Conservation (phyloP, 192 early-diverging fungal genomes). For the Lunasporangiospora selenospora region DNA sequence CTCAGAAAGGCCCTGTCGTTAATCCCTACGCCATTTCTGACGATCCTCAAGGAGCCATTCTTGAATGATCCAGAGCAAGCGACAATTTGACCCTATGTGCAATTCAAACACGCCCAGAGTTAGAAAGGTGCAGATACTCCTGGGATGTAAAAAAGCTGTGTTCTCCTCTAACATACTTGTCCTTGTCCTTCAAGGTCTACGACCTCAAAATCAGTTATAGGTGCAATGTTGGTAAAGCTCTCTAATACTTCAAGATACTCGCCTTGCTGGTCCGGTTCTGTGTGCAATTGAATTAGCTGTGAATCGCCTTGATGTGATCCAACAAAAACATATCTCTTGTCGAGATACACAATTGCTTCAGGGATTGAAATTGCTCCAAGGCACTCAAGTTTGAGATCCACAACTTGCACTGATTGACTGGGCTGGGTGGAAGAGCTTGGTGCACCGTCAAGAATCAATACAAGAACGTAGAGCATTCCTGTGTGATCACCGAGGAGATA, state of each 20-base stretch:
- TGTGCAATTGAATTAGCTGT: constrained; percentile 69
- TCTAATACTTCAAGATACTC: constrained; percentile 66
- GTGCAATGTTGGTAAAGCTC: constrained; percentile 78
- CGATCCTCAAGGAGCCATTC: constrained; percentile 78
- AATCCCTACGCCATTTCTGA: constrained; percentile 91
- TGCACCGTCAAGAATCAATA: constrained; percentile 36
- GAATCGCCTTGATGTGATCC: constrained; percentile 92
- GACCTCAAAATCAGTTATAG: constrained; percentile 86
- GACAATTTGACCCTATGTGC: constrained; percentile 79
- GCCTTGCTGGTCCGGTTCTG: constrained; percentile 51
- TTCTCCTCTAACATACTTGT: constrained; percentile 47
- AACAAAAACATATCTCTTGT: constrained; percentile 73
- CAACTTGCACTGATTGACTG: constrained; percentile 7
- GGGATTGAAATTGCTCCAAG: constrained; percentile 59
- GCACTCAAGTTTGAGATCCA: constrained; percentile 50
- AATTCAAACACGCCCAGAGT: not conserved
- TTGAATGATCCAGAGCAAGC: constrained; percentile 83
- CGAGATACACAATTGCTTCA: constrained; percentile 72
- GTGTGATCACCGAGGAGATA: constrained; percentile 75
- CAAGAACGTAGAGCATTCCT: constrained; percentile 68
- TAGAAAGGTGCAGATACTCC: no score
- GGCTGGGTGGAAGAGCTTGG: constrained; percentile 4
- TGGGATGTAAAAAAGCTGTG: no score
- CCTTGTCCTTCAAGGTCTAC: constrained; percentile 79
- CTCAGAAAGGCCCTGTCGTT: constrained; percentile 63